Base-by-base conservation (phyloP, 176 grass and related monocot genomes). In the Panicum miliaceum region DNA sequence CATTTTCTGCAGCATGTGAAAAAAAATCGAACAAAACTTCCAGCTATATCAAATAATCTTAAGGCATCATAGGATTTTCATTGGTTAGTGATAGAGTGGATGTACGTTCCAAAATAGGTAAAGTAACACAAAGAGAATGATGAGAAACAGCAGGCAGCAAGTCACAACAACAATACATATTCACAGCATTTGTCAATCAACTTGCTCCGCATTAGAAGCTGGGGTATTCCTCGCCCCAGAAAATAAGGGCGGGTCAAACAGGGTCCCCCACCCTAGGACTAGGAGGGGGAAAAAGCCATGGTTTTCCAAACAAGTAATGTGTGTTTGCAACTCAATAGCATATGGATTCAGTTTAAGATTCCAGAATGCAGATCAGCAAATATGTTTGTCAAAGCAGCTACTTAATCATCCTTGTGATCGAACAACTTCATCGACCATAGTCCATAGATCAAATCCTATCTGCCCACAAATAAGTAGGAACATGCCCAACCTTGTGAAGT, bases 21-120 rank as follows among this genome's bases (percentile, higher is more conserved):
- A 41, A 59, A 58, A 12, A 73, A 73, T 11, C 11, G 4, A 46
- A 20, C 47, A 9, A 75, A 47, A 13, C 22, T 19, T 81, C 36
- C 2, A 26, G 51, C 12, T 50, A 45, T 50, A 82, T 16, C 25
- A 68, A 74, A 59, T 48, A 12, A 29, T 72, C 5, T 71, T 40
- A 43, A 9, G 26, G 6, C 37, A 47, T 25, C 3, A 20, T 58
- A 57, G 32, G 1, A 53, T 34, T 60, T 63, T 52, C 25, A 64
- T 77, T 29, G 43, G 32, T 64, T 71, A 70, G 40, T 70, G 65
- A 66, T 38, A 34, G 61, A 38, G 34, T 66, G 64, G 34, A 66
- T 38, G 18, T 8, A 66, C 22, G 36, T 35, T 43, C 16, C 54
- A 43, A 71, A 12, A 35, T 12, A 72, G 11, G 58, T 20, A 38